These are phyloP conservation scores for Fusarium lyarnte DNA, from an alignment of 2,329 filamentous ascomycete species.

Conservation along the genomic window DNA sequence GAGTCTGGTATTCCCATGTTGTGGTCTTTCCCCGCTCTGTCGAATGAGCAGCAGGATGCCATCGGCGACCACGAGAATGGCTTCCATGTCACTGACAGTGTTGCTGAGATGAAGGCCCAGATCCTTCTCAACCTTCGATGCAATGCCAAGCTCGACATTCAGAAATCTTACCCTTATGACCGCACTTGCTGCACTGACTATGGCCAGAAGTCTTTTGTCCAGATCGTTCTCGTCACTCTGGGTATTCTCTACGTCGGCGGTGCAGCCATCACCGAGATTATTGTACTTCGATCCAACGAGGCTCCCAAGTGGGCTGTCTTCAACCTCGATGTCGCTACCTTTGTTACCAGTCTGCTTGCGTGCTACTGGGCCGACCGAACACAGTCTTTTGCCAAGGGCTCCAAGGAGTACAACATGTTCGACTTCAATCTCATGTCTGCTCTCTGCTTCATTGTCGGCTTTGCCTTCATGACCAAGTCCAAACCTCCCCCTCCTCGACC, in stretches of 20 bases:
- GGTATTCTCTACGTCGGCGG: slow-evolving; percentile 28
- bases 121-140: slow-evolving; percentile 65
- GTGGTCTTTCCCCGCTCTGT: slow-evolving; percentile 33
- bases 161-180: slow-evolving; percentile 54
- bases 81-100: slow-evolving; percentile 44
- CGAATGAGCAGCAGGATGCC: slow-evolving; percentile 22
- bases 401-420: slow-evolving; percentile 34
- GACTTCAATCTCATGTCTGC: slow-evolving; percentile 38
- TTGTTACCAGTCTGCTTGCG: slow-evolving; percentile 37
- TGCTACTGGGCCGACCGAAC: slow-evolving; percentile 47
- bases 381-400: slow-evolving; percentile 43
- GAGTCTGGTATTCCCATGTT: slow-evolving; percentile 30
- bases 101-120: slow-evolving; percentile 47
- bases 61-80: slow-evolving; percentile 35
- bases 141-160: slow-evolving; percentile 51
- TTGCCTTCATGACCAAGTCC: slow-evolving; percentile 36
- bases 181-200: slow-evolving; percentile 65
- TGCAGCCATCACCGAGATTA: slow-evolving; percentile 24
- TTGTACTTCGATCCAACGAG: slow-evolving; percentile 15
- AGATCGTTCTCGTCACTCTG: slow-evolving; percentile 34
- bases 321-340: slow-evolving; percentile 37
- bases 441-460: slow-evolving; percentile 23
- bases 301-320: slow-evolving; percentile 21
- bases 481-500: slow-evolving; percentile 15
- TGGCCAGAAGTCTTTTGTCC: slow-evolving; percentile 37